phyloP scores from a whole-genome alignment of 2,329 filamentous ascomycete species.

The Ceratocystis smalleyi region DNA sequence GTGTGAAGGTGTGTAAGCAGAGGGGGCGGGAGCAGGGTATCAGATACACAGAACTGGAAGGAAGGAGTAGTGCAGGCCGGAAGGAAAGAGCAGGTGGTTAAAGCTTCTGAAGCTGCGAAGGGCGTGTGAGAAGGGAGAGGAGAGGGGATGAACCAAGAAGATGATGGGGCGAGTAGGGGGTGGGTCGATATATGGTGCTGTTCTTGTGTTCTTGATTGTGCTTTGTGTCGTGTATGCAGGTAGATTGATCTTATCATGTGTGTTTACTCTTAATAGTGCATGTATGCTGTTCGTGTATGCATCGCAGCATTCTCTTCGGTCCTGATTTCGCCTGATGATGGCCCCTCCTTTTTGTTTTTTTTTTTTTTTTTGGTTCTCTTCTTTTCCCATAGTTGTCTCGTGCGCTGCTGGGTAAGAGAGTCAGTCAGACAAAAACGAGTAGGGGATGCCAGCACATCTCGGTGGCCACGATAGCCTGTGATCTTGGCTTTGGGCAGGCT shows the following conservation, averaged over 20 bases:
- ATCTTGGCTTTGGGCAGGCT: not conserved
- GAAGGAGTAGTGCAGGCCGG: not conserved
- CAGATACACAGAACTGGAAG: not conserved
- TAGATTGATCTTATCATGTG: not conserved
- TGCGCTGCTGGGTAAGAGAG: too few relatives aligned
- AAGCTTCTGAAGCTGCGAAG: not conserved
- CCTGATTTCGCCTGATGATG: too few relatives aligned
- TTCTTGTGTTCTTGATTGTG: not conserved
- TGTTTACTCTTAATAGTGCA: too few relatives aligned
- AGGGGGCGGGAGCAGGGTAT: not conserved
- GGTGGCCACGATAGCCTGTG: not conserved
- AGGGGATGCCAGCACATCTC: too few relatives aligned
- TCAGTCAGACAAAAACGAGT: too few relatives aligned
- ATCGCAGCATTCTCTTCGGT: too few relatives aligned
- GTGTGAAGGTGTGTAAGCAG: not conserved
- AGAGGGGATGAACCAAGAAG: not conserved
- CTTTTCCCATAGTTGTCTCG: too few relatives aligned
- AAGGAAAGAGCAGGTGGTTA: not conserved
- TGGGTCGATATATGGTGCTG: not conserved
- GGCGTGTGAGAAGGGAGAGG: not conserved
- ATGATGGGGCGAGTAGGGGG: not conserved
- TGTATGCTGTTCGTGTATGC: too few relatives aligned
- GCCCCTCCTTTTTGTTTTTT: too few relatives aligned
- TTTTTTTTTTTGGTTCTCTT: too few relatives aligned
- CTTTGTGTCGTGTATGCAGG: not conserved